A percentile compares a stretch with the other conserved stretches of the same genome.
Conservation (phyloP, 176 grass and related monocot genomes). For the Juncus effusus region DNA sequence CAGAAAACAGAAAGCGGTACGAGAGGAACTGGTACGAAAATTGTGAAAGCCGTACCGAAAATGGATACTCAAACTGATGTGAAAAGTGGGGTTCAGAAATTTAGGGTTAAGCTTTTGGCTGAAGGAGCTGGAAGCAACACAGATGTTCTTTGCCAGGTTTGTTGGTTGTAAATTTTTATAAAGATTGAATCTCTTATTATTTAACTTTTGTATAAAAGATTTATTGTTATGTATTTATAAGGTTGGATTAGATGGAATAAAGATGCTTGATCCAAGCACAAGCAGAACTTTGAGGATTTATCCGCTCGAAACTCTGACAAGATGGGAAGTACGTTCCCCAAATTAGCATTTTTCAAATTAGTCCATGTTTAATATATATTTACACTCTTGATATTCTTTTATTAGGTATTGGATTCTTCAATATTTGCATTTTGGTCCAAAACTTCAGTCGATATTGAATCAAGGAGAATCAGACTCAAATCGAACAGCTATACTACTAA, state of each 20-base stretch:
- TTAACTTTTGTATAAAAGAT: background rate
- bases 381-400: conserved; percentile 17
- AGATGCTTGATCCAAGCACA: conserved; percentile 95
- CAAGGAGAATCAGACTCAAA: conserved; percentile 87
- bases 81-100: conserved; percentile 86
- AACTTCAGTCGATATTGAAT: conserved; percentile 80
- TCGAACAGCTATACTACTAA: conserved; percentile 92
- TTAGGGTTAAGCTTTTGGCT: conserved; percentile 80
- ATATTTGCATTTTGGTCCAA: conserved; percentile 98
- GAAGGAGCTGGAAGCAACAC: conserved; percentile 73
- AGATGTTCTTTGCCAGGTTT: conserved; percentile 95
- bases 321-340: conserved; percentile 80
- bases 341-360: background rate
- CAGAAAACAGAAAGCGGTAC: background rate
- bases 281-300: conserved; percentile 85
- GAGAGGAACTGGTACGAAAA: conserved; percentile 50
- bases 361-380: conserved; percentile 7
- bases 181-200: background rate
- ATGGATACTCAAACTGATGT: conserved; percentile 58
- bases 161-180: background rate
- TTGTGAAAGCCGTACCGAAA: conserved; percentile 88
- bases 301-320: conserved; percentile 78
- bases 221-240: conserved; percentile 22
- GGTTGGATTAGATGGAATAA: conserved; percentile 99
- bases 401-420: conserved; percentile 77